Evolutionary conservation across 139 green algal genomes (phyloP).

Genomic region (Tetradesmus lagerheimii): DNA sequence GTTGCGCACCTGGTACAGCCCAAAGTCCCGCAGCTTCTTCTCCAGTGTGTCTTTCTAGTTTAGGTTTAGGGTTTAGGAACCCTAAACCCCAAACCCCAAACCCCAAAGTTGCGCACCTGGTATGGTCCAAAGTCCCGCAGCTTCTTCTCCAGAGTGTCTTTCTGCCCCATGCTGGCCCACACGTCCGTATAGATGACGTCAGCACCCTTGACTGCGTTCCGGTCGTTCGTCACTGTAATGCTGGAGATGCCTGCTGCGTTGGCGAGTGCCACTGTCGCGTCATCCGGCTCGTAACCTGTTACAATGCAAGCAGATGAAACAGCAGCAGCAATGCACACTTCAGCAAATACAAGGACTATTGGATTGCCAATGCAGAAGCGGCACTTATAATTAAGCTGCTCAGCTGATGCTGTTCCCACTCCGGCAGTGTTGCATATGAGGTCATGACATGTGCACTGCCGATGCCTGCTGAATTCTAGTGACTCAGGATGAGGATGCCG

Average conservation of each 20-base stretch:
- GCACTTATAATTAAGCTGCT: too few relatives aligned
- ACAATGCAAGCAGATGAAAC: background rate
- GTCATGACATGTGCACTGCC: too few relatives aligned
- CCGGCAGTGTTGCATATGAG: too few relatives aligned
- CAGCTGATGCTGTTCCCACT: too few relatives aligned
- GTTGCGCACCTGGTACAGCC: constrained; percentile 85
- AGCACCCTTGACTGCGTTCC: constrained; percentile 87
- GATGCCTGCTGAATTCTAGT: too few relatives aligned
- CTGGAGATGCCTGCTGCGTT: constrained; percentile 63
- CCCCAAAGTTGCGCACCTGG: constrained; percentile 79
- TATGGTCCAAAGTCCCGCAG: constrained; percentile 90
- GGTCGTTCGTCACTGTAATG: constrained; percentile 59
- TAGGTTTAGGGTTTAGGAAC: too few relatives aligned
- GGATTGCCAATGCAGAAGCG: too few relatives aligned
- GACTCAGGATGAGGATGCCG: too few relatives aligned
- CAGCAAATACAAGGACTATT: too few relatives aligned
- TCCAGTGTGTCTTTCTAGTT: constrained; percentile 97
- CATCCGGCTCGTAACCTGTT: constrained; percentile 91
- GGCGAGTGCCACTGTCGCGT: constrained; percentile 80
- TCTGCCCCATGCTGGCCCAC: constrained; percentile 99
- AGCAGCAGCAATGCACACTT: too few relatives aligned
- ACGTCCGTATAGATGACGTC: constrained; percentile 99
- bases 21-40: constrained; percentile 82
- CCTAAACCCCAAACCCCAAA: too few relatives aligned
- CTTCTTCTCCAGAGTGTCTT: constrained; percentile 91